Conservation (phyloP, 139 green algal species). For the Raphidocelis subcapitata region DNA sequence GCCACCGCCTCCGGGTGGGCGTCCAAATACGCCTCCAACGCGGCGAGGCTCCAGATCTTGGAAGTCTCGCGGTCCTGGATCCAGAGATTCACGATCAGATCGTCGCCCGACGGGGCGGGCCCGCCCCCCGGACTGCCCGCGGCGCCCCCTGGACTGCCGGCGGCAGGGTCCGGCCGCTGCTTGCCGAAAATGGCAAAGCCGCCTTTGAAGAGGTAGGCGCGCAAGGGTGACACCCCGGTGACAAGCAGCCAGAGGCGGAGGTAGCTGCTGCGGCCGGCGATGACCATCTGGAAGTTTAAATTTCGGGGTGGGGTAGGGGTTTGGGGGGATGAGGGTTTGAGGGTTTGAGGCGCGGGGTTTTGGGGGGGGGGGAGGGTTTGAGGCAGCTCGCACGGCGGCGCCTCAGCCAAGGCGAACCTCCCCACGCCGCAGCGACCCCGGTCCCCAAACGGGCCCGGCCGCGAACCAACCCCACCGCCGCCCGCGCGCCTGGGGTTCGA, state of each 20-base stretch:
- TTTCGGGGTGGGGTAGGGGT: too few relatives aligned
- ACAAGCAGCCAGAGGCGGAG: conserved; percentile 68
- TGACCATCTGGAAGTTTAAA: conserved; percentile 12
- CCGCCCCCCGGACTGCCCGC: conserved; percentile 7
- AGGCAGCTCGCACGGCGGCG: too few relatives aligned
- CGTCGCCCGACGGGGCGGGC: conserved; percentile 23
- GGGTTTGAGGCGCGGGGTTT: too few relatives aligned
- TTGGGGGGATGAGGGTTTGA: too few relatives aligned
- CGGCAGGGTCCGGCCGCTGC: neutral
- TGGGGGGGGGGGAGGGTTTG: too few relatives aligned
- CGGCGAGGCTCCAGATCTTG: conserved; percentile 51
- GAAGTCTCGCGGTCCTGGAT: conserved; percentile 48
- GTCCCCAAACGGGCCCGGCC: too few relatives aligned
- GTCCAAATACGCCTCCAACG: conserved; percentile 45
- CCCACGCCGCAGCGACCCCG: too few relatives aligned
- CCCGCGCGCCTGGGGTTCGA: neutral
- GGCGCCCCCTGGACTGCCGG: conserved; percentile 1
- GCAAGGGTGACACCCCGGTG: conserved; percentile 38
- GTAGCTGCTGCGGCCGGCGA: conserved; percentile 44
- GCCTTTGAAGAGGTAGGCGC: conserved; percentile 58
- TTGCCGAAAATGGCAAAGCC: conserved; percentile 58
- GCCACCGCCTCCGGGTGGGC: conserved; percentile 7
- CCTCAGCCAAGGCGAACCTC: too few relatives aligned
- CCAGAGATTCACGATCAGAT: conserved; percentile 72
- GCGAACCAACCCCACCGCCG: too few relatives aligned